Evolutionary conservation across 225 moss, liverwort and hornwort species (phyloP), one percentile per base, ranked within the genome.

Genomic region (Lunularia cruciata): DNA sequence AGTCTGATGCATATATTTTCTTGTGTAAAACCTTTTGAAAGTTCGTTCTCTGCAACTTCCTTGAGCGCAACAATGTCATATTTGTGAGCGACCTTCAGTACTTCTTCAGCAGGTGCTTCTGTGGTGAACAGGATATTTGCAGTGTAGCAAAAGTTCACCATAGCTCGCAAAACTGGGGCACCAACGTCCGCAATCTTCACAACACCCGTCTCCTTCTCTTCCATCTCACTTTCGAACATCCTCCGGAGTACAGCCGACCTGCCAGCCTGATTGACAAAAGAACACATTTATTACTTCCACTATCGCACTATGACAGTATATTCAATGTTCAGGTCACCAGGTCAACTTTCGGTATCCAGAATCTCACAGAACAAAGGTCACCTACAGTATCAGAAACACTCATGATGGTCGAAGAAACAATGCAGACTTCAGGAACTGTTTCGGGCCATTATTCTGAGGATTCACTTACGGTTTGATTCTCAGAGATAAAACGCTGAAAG

Each of bases 71-170:
- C 53, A 40, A 80, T 80, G 45, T 42, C 68, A n/a, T 80, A 80
- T 28, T 80, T 80, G 63, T 80, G 72, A 4, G 80, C 76, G 40
- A 80, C 72, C 36, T 63, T 67, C 20, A 80, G 23, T 1, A 76
- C 49, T 15, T 68, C 68, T 68, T 80, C 80, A 18, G 80, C 62
- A 7, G 72, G 72, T 19, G 72, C 76, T 10, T 61, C 39, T 2
- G 43, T 25, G 46, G 46, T 56, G 60, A 59, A 80, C 26, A 16
- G 26, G 13, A 80, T 73, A 23, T 80, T 48, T 28, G 80, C 80
- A 6, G 80, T 80, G 57, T 80, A 80, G 76, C 80, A 80, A 31
- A 72, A 80, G 15, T 76, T 72, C 25, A 80, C 55, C 80, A 76
- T 76, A 7, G 76, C 80, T 3, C 80, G 72, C 23, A 80, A 67